These are phyloP conservation scores for Babesia bovis DNA, from an alignment of 169 alveolate species.

Conservation along the genomic window DNA sequence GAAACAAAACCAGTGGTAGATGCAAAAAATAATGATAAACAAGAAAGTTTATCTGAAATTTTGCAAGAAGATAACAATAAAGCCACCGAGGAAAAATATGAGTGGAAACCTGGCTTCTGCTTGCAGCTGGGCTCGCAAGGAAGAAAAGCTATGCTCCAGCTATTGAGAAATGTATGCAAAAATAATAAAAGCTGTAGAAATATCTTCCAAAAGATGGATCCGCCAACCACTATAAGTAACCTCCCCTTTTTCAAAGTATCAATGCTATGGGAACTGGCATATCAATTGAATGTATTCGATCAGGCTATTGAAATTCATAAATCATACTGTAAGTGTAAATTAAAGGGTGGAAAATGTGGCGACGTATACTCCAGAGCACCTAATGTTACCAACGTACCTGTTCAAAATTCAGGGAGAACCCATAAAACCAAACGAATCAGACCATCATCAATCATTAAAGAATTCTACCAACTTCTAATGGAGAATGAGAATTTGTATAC, in stretches of 20 bases:
- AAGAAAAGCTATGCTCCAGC: slow-evolving; percentile 61
- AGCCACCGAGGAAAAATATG: slow-evolving; percentile 27
- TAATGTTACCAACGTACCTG: not conserved
- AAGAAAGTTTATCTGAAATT: too few species aligned
- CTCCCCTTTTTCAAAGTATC: slow-evolving; percentile 59
- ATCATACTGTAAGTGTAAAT: slow-evolving; percentile 31
- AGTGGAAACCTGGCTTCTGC: slow-evolving; percentile 65
- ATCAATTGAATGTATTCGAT: slow-evolving; percentile 58
- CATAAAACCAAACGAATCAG: not conserved
- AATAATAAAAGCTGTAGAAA: slow-evolving; percentile 30
- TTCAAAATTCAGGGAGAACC: too few species aligned
- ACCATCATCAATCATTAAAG: not conserved
- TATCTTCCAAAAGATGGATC: slow-evolving; percentile 47
- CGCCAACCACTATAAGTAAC: slow-evolving; percentile 67
- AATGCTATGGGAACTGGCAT: slow-evolving; percentile 68
- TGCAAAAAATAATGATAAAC: not conserved
- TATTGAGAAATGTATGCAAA: slow-evolving; percentile 55
- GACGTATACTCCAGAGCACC: not conserved
- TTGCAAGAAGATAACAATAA: too few species aligned
- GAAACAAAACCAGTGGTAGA: not conserved
- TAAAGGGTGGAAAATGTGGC: slow-evolving; percentile 1
- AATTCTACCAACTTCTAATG: not conserved
- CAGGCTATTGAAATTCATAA: slow-evolving; percentile 57
- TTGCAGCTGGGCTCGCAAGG: slow-evolving; percentile 69
- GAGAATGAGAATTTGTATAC: slow-evolving; percentile 1